These are phyloP conservation scores for Auriscalpium orientale DNA, from an alignment of 768 basidiomycete species.

Conservation along the genomic window DNA sequence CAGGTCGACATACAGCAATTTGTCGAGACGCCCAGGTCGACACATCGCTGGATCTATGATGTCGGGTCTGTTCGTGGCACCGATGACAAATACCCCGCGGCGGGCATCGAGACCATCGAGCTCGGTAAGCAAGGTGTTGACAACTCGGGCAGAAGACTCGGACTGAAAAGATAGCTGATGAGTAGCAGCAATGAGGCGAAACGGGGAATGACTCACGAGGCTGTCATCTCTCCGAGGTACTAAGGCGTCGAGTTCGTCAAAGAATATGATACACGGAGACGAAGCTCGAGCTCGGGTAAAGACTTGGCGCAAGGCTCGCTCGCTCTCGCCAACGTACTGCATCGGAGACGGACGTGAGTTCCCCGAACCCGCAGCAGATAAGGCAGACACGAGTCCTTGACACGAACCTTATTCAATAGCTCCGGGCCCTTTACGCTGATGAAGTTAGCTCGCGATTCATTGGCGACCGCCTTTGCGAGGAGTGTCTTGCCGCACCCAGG, in stretches of 20 bases:
- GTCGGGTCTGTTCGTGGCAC: slow-evolving; percentile 91
- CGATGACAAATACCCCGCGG: slow-evolving; percentile 87
- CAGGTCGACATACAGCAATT: slow-evolving; percentile 88
- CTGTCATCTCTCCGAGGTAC: slow-evolving; percentile 87
- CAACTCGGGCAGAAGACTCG: slow-evolving; percentile 87
- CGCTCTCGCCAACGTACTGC: slow-evolving; percentile 96
- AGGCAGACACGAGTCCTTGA: background rate
- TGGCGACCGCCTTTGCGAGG: slow-evolving; percentile 97
- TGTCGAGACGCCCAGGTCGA: slow-evolving; percentile 91
- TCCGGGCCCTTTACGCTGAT: slow-evolving; percentile 98
- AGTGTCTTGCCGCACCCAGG: slow-evolving; percentile 98
- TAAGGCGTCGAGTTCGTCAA: slow-evolving; percentile 89
- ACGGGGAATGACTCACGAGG: slow-evolving; percentile 44
- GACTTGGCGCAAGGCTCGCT: slow-evolving; percentile 88
- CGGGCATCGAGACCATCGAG: slow-evolving; percentile 86
- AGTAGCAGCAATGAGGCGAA: background rate
- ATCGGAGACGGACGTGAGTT: background rate
- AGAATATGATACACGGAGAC: slow-evolving; percentile 91
- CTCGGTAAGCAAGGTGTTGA: slow-evolving; percentile 91
- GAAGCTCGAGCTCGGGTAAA: slow-evolving; percentile 92
- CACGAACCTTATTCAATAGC: slow-evolving; percentile 83
- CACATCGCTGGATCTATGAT: slow-evolving; percentile 99
- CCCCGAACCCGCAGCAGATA: background rate
- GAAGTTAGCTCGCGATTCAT: slow-evolving; percentile 92
- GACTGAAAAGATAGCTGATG: slow-evolving; percentile 41